Evolutionary conservation across 495 filamentous ascomycete species (phyloP).

Genomic region (Ramalina peruviana): DNA sequence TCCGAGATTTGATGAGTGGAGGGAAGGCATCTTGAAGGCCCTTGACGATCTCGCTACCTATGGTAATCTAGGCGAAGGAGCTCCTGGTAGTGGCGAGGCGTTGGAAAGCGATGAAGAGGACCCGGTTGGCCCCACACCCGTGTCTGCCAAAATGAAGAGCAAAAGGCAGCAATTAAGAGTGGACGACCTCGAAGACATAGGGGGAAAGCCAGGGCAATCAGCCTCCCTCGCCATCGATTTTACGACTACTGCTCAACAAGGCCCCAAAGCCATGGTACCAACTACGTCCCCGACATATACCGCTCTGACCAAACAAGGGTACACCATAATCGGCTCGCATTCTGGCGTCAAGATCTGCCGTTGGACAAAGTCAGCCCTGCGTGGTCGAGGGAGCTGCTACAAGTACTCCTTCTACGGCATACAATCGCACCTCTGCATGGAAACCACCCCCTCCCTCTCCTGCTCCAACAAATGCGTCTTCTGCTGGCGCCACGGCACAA

Average conservation of each 20-base stretch:
- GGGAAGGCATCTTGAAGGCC: conserved; percentile 54
- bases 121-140: conserved; percentile 36
- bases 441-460: conserved; percentile 84
- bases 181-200: conserved; percentile 80
- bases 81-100: conserved; percentile 66
- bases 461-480: conserved; percentile 98
- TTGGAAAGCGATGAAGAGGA: conserved; percentile 73
- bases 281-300: conserved; percentile 74
- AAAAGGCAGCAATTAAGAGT: conserved; percentile 28
- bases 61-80: conserved; percentile 62
- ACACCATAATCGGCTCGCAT: conserved; percentile 87
- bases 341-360: conserved; percentile 95
- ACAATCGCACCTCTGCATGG: conserved; percentile 91
- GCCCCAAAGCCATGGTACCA: conserved; percentile 83
- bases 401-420: conserved; percentile 97
- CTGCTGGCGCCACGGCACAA: conserved; percentile 96
- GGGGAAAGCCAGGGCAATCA: conserved; percentile 21
- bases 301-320: conserved; percentile 88
- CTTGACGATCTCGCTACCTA: conserved; percentile 47
- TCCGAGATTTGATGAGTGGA: conserved; percentile 60
- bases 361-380: conserved; percentile 96
- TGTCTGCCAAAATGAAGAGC: conserved; percentile 19
- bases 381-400: conserved; percentile 89
- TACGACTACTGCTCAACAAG: conserved; percentile 33
- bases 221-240: conserved; percentile 71